Evolutionary conservation across 1,284 basidiomycete genomes (phyloP).

Genomic region (Butyriboletus appendiculatus): DNA sequence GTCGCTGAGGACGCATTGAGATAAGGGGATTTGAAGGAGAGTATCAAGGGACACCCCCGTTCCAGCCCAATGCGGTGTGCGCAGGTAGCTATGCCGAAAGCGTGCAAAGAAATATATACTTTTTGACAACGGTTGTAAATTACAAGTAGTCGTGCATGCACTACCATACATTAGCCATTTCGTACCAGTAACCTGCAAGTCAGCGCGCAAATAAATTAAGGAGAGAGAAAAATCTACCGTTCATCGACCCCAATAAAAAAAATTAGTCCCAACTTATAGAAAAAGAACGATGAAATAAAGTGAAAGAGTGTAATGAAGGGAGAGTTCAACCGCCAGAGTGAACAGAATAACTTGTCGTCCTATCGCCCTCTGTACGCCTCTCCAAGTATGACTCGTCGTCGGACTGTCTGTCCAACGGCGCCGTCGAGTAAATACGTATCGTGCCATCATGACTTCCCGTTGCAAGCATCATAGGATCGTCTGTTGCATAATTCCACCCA

Average conservation of each 20-base stretch:
- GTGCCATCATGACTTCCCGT: conserved; percentile 76
- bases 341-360: conserved; percentile 28
- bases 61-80: neutral
- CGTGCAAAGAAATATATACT: conserved; percentile 9
- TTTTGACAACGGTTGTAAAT: conserved; percentile 16
- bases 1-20: conserved; percentile 25
- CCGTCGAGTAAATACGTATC: conserved; percentile 65
- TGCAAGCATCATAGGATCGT: conserved; percentile 75
- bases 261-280: conserved; percentile 1
- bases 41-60: conserved; percentile 1
- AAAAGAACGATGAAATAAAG: neutral
- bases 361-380: conserved; percentile 29
- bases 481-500: conserved; percentile 70
- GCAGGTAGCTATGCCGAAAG: neutral
- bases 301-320: conserved; percentile 1
- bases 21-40: conserved; percentile 1
- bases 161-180: conserved; percentile 30
- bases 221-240: conserved; percentile 1
- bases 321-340: conserved; percentile 30
- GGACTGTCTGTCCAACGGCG: conserved; percentile 20
- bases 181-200: conserved; percentile 22
- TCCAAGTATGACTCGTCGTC: conserved; percentile 32
- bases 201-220: conserved; percentile 24
- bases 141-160: conserved; percentile 19
- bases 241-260: conserved; percentile 18